phyloP scores from a whole-genome alignment of 495 filamentous ascomycete species.

The Haplographium delicatum region DNA sequence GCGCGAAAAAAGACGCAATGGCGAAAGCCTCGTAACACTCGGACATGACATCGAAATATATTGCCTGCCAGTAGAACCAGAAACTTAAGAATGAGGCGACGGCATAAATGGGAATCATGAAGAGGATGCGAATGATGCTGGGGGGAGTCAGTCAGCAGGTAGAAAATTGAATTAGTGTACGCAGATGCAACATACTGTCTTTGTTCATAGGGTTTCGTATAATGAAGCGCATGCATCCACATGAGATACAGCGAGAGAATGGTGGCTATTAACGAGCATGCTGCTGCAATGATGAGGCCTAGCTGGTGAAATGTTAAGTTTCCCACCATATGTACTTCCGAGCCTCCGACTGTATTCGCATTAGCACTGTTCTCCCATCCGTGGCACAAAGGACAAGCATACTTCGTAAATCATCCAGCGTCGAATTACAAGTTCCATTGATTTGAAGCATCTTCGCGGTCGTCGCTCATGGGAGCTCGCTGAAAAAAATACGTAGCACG shows the following conservation, averaged over 20 bases:
- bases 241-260: conserved; percentile 60
- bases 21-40: conserved; percentile 93
- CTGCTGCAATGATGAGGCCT: conserved; percentile 46
- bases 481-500: not conserved
- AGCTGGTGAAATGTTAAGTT: conserved; percentile 52
- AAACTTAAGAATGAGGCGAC: conserved; percentile 73
- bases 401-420: conserved; percentile 52
- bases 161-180: no score
- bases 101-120: conserved; percentile 86
- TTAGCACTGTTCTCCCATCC: conserved; percentile 7
- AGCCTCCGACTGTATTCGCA: conserved; percentile 14
- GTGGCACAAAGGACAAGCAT: conserved; percentile 22
- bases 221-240: conserved; percentile 73
- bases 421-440: conserved; percentile 43
- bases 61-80: conserved; percentile 69
- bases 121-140: conserved; percentile 80
- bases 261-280: conserved; percentile 49
- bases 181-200: conserved; percentile 62
- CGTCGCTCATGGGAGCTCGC: conserved; percentile 11
- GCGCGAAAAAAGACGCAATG: conserved; percentile 85
- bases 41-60: conserved; percentile 77
- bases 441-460: conserved; percentile 18
- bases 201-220: conserved; percentile 77
- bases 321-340: conserved; percentile 38
- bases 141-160: conserved; percentile 10